phyloP scores from a whole-genome alignment of 2,329 filamentous ascomycete genomes.

The Curvularia hawaiiensis region DNA sequence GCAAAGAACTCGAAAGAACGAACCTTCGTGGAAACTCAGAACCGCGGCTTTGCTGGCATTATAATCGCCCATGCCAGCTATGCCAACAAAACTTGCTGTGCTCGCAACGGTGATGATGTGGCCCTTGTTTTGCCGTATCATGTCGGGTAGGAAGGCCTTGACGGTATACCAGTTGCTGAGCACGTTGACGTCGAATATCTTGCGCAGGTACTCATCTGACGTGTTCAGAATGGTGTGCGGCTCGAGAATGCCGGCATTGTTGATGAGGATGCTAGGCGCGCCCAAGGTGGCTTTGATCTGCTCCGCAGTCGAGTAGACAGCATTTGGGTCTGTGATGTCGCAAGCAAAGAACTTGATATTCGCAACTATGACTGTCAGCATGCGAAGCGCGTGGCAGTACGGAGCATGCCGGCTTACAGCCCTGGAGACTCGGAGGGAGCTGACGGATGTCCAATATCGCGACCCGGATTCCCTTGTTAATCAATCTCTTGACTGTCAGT shows the following conservation, averaged over 20 bases:
- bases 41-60: conserved; percentile 58
- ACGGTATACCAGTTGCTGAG: conserved; percentile 44
- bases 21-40: conserved; percentile 60
- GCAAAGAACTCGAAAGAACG: conserved; percentile 44
- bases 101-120: conserved; percentile 63
- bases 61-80: conserved; percentile 59
- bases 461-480: conserved; percentile 35
- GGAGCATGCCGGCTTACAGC: conserved; percentile 25
- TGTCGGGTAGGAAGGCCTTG: conserved; percentile 44
- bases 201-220: conserved; percentile 34
- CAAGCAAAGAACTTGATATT: conserved; percentile 40
- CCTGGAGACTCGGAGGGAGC: conserved; percentile 34
- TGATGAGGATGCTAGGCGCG: conserved; percentile 42
- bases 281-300: conserved; percentile 31
- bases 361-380: conserved; percentile 25
- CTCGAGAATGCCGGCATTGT: conserved; percentile 44
- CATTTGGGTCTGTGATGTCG: conserved; percentile 40
- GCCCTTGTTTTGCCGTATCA: conserved; percentile 50
- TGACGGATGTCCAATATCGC: conserved; percentile 43
- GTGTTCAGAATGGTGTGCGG: conserved; percentile 43
- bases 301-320: conserved; percentile 34
- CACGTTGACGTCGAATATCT: conserved; percentile 47
- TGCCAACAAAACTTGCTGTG: conserved; percentile 55
- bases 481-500: conserved; percentile 35
- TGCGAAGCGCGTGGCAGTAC: too few species aligned